phyloP scores from a whole-genome alignment of 805 yeast genomes.

The Ogataea nonfermentans region DNA sequence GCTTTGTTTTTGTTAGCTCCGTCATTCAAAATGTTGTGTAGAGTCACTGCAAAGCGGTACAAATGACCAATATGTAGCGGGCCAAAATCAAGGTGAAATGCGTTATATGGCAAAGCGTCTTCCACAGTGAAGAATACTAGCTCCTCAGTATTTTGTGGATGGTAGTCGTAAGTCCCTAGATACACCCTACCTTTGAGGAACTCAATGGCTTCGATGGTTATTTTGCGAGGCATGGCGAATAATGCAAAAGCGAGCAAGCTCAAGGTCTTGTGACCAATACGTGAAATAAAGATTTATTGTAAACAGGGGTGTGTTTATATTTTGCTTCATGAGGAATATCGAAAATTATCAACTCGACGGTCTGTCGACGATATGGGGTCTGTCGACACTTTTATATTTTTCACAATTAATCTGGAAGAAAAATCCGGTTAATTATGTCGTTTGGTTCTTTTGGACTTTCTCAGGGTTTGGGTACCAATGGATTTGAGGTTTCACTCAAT shows the following conservation, averaged over 20 bases:
- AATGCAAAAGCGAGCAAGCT: constrained; percentile 1
- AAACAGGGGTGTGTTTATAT: constrained; percentile 11
- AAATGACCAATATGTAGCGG: constrained; percentile 92
- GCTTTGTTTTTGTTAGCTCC: constrained; percentile 82
- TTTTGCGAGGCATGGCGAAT: constrained; percentile 27
- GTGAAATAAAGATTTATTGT: constrained; percentile 1
- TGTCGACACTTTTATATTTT: constrained; percentile 2
- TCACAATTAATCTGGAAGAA: background rate
- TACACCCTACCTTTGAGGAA: constrained; percentile 65
- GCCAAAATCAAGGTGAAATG: constrained; percentile 96
- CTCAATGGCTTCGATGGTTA: constrained; percentile 34
- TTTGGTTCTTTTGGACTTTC: constrained; percentile 14
- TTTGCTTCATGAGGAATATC: constrained; percentile 10
- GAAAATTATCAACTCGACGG: constrained; percentile 1
- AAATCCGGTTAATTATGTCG: constrained; percentile 14
- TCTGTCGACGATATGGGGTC: constrained; percentile 1
- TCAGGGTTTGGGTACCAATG: constrained; percentile 35
- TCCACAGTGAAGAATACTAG: constrained; percentile 88
- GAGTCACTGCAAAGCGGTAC: constrained; percentile 90
- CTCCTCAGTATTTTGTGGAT: constrained; percentile 74
- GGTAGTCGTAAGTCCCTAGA: constrained; percentile 80
- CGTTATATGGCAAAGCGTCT: constrained; percentile 85
- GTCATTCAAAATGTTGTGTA: constrained; percentile 89
- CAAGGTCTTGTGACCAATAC: constrained; percentile 9
- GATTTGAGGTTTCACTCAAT: constrained; percentile 60